Evolutionary conservation across 495 filamentous ascomycete species (phyloP).

Genomic region (Neurospora sp.): DNA sequence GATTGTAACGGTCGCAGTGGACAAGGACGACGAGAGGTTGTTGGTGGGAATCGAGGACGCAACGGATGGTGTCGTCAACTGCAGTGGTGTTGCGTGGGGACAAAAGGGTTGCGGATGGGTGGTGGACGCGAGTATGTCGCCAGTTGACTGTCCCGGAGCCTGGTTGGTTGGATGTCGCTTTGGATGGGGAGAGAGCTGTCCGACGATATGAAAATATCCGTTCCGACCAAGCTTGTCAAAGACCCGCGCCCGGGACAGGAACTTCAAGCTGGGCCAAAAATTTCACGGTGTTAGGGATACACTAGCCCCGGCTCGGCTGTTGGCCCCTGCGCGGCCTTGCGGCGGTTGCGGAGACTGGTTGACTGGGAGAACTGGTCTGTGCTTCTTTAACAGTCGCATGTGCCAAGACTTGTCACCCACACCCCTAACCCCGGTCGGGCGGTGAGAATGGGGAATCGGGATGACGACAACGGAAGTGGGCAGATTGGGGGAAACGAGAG

Average conservation of each 20-base stretch:
- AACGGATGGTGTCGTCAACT: not conserved
- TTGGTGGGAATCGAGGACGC: not conserved
- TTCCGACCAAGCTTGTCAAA: not conserved
- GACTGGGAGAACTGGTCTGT: not conserved
- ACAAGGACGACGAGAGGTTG: not conserved
- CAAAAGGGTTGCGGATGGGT: not conserved
- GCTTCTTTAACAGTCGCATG: not conserved
- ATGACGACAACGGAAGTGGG: not conserved
- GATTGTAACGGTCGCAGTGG: conserved; percentile 16
- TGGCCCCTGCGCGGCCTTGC: conserved; percentile 7
- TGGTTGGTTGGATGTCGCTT: not conserved
- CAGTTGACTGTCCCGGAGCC: not conserved
- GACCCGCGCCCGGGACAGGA: not conserved
- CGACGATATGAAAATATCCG: not conserved
- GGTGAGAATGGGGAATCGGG: not conserved
- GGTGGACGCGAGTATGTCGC: not conserved
- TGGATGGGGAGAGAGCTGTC: not conserved
- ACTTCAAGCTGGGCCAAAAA: conserved; percentile 17
- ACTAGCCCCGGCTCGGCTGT: conserved; percentile 1
- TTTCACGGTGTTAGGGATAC: conserved; percentile 14
- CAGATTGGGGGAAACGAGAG: not conserved
- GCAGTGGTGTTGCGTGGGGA: not conserved
- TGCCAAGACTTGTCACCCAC: not conserved
- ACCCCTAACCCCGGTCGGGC: not conserved
- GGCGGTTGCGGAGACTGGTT: not conserved